Conservation (phyloP, 2,329 filamentous ascomycete species). For the Ilyonectria sp. region DNA sequence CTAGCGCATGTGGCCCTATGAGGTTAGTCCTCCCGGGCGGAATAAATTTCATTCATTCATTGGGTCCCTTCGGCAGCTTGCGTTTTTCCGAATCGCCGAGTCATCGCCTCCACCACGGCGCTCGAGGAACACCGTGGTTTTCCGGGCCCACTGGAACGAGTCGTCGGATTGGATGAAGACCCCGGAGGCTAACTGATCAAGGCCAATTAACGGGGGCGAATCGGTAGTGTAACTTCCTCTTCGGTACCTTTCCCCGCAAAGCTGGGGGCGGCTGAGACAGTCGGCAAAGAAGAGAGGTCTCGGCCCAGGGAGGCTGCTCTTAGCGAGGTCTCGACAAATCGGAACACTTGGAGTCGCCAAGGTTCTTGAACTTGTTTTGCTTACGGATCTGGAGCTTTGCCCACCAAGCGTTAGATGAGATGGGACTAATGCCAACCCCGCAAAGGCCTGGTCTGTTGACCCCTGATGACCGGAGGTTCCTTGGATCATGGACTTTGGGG, state of each 20-base stretch:
- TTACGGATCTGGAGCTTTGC: neutral
- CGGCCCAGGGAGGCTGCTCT: neutral
- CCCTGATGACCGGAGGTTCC: neutral
- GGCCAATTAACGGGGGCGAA: neutral
- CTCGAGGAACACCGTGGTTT: neutral
- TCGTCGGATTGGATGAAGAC: neutral
- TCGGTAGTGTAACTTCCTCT: slow-evolving; percentile 1
- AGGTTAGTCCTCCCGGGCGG: too few relatives aligned
- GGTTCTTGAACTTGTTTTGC: slow-evolving; percentile 2
- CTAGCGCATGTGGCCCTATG: too few relatives aligned
- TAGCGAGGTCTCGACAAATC: neutral
- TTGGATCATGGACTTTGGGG: neutral
- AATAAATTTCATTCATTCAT: too few relatives aligned
- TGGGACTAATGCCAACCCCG: neutral
- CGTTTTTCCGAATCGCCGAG: slow-evolving; percentile 1
- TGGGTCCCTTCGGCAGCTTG: neutral
- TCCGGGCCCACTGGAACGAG: neutral
- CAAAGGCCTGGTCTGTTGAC: slow-evolving; percentile 2
- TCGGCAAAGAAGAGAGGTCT: neutral
- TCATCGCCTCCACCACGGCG: neutral
- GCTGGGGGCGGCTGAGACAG: neutral
- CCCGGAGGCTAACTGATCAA: neutral
- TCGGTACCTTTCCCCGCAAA: neutral
- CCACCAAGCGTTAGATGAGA: too few relatives aligned
- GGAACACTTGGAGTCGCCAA: neutral